Conservation (phyloP, 2,329 filamentous ascomycete genomes). For the Beauveria medogensis region DNA sequence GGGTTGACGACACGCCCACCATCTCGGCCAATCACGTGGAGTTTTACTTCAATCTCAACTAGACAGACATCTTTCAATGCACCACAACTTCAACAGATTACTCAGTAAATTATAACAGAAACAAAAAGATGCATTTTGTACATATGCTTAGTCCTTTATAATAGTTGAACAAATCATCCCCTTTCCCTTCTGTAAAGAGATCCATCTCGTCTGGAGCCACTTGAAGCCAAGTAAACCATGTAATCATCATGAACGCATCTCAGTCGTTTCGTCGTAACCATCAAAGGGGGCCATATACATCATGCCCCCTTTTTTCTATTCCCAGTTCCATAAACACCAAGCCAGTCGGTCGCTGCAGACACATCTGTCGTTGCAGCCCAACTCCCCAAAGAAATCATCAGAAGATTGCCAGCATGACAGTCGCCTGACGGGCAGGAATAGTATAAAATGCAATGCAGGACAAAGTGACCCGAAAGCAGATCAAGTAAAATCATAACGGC, state of each 20-base stretch:
- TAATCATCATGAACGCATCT: constrained; percentile 19
- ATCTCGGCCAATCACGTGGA: constrained; percentile 4
- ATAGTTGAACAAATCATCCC: constrained; percentile 5
- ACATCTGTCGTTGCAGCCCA: constrained; percentile 10
- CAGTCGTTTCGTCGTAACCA: constrained; percentile 23
- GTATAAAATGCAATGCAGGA: not conserved
- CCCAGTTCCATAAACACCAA: constrained; percentile 13
- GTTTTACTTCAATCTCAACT: not conserved
- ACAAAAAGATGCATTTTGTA: constrained; percentile 11
- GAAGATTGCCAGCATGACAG: not conserved
- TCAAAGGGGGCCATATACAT: constrained; percentile 13
- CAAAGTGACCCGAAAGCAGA: constrained; percentile 10
- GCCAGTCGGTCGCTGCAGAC: constrained; percentile 8
- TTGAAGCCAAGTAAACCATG: constrained; percentile 8
- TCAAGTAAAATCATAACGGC: constrained; percentile 10
- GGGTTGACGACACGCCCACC: not conserved
- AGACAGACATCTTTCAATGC: not conserved
- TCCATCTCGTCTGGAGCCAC: constrained; percentile 6
- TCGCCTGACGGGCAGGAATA: not conserved
- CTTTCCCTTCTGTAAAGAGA: not conserved
- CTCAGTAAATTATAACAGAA: not conserved
- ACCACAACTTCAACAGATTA: no score
- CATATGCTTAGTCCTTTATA: constrained; percentile 9
- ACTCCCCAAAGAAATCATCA: constrained; percentile 5
- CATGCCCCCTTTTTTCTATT: constrained; percentile 19